Base-by-base conservation (phyloP, 1,139 yeast species). In the Taphrina betulina region DNA sequence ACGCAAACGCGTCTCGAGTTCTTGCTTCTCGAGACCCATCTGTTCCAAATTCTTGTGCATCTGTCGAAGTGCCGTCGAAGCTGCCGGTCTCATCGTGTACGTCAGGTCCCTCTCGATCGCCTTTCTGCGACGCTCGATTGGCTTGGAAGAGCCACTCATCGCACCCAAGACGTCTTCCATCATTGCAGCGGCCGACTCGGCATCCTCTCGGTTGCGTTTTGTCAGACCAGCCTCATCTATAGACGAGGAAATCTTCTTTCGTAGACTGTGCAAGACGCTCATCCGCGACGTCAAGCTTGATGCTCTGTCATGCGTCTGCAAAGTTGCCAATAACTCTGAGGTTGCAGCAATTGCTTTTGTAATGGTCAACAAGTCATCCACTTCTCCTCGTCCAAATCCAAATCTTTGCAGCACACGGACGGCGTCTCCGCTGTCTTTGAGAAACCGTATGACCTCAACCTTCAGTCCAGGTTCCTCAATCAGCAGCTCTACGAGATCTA, bases 401-500 rank as follows among this genome's bases (percentile, higher is more conserved):
- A 80, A 68, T 53, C 79, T 72, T 63, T 83, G 85, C 2, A 83
- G 63, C 7, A 79, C 72, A 57, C 88, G 74, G 16, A 75, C 72
- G 3, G 79, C 68, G 68, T 82, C 88, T 8, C 75, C 71, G 3
- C 78, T 71, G 2, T 67, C 65, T 36, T 71, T 72, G 43, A 80
- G 66, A 19, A 67, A 60, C 0, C 62, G 59, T 1, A 67, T 56
- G 1, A 81, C 46, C 1, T 65, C 64, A 2, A 69, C 66, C 2
- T 76, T 69, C 43, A 80, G 66, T 0, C 66, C 62, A 0, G 68
- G 66, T 57, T 80, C 72, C 2, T 71, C 68, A 10, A 74, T 61
- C 62, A 89, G 82, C 12, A 77, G 67, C 8, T 72, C 68, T 0
- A 90, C 94, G 44, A 81, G 72, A 7, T 73, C 72, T 60, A 87